Conservation (phyloP, 345 rosid species). For the Tarenaya hassleriana region DNA sequence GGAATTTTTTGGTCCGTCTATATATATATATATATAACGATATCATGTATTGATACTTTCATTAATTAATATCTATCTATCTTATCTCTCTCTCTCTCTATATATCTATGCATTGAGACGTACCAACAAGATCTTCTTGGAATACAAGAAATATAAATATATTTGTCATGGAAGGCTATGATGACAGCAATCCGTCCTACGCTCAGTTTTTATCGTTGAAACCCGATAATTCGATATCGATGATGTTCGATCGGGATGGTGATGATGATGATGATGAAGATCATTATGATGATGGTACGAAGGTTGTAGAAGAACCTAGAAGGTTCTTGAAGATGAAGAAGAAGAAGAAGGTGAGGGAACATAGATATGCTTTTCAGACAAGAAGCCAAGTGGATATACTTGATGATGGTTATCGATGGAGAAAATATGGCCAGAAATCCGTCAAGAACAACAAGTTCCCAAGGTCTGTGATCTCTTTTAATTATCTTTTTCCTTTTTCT, state of each 20-base stretch:
- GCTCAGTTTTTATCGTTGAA: conserved; percentile 23
- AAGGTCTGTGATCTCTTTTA: conserved; percentile 33
- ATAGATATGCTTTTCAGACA: conserved; percentile 72
- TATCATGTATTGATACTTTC: conserved; percentile 7
- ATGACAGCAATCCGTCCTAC: conserved; percentile 17
- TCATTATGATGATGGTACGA: conserved; percentile 13
- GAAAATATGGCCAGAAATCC: conserved; percentile 85
- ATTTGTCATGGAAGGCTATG: not conserved
- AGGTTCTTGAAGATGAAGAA: conserved; percentile 26
- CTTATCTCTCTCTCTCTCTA: not conserved
- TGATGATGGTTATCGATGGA: conserved; percentile 93
- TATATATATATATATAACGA: conserved; percentile 25
- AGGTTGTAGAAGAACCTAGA: conserved; percentile 23
- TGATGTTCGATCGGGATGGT: conserved; percentile 15
- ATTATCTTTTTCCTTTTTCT: not conserved
- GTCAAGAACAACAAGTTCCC: conserved; percentile 81
- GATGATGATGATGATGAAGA: no score
- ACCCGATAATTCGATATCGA: conserved; percentile 12
- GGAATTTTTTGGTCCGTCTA: not conserved
- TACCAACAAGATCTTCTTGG: not conserved
- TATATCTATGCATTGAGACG: not conserved
- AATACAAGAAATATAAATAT: conserved; percentile 17
- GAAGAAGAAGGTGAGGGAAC: conserved; percentile 52
- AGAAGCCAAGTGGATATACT: conserved; percentile 88
- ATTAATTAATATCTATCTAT: conserved; percentile 19